A percentile compares a stretch with the other conserved stretches of the same genome.
Conservation (phyloP, 495 filamentous ascomycete species). For the Penicillium longicatenatum region DNA sequence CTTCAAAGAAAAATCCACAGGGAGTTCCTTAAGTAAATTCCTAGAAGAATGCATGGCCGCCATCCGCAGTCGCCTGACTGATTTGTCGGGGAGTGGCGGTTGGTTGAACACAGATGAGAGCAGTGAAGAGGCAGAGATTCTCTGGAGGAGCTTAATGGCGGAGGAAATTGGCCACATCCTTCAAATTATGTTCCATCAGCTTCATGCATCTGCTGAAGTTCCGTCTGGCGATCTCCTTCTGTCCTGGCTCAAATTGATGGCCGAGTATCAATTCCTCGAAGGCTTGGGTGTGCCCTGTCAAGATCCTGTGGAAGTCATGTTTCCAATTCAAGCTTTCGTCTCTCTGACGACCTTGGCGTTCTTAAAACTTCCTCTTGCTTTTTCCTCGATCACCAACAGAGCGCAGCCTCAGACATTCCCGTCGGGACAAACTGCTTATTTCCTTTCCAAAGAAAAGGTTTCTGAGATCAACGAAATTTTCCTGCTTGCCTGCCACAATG, state of each 20-base stretch:
- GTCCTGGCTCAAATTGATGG: conserved; percentile 75
- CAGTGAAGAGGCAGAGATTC: conserved; percentile 55
- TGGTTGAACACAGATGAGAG: conserved; percentile 52
- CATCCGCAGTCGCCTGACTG: conserved; percentile 46
- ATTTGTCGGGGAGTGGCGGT: conserved; percentile 49
- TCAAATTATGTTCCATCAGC: conserved; percentile 69
- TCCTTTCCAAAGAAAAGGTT: conserved; percentile 62
- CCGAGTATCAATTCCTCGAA: conserved; percentile 64
- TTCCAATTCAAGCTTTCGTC: conserved; percentile 65
- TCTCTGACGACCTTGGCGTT: conserved; percentile 74
- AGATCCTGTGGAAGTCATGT: conserved; percentile 51
- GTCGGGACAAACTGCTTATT: conserved; percentile 54
- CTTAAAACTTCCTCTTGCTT: conserved; percentile 61
- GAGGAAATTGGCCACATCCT: conserved; percentile 72
- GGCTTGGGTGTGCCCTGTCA: conserved; percentile 50
- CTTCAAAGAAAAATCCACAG: conserved; percentile 33
- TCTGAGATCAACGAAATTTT: conserved; percentile 64
- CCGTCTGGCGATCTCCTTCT: conserved; percentile 61
- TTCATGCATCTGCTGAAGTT: conserved; percentile 57
- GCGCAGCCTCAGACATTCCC: conserved; percentile 13
- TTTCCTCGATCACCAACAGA: conserved; percentile 34
- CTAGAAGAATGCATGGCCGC: conserved; percentile 46
- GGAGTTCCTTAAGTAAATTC: conserved; percentile 29
- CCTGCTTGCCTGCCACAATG: conserved; percentile 50
- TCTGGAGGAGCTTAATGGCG: conserved; percentile 64